phyloP scores from a whole-genome alignment of 1,284 basidiomycete genomes.

The Mycena citricolor region DNA sequence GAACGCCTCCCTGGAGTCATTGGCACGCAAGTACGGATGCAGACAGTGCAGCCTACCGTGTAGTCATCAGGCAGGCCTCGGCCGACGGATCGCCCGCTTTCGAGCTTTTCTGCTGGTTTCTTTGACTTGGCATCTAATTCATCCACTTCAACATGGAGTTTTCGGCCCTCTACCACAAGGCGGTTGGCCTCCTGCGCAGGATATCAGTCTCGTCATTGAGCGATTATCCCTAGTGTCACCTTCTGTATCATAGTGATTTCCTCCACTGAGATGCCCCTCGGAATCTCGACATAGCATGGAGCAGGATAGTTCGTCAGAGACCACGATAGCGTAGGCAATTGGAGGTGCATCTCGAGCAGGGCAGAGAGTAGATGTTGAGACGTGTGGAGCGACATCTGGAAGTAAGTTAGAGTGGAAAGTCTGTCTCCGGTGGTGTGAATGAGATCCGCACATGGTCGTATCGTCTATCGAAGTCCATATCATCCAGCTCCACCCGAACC shows the following conservation, averaged over 20 bases:
- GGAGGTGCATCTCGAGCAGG: conserved; percentile 65
- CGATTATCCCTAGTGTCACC: too few species aligned
- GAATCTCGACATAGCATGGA: conserved; percentile 79
- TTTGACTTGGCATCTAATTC: conserved; percentile 49
- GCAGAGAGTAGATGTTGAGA: conserved; percentile 85
- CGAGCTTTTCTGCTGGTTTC: conserved; percentile 37
- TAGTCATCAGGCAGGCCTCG: conserved; percentile 69
- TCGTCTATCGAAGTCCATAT: conserved; percentile 68
- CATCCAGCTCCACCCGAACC: conserved; percentile 57
- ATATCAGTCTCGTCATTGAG: too few species aligned
- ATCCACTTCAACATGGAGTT: conserved; percentile 66
- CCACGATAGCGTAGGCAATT: conserved; percentile 84
- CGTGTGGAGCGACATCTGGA: conserved; percentile 80
- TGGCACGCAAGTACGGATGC: not conserved
- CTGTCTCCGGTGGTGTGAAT: not conserved
- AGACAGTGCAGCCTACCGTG: conserved; percentile 34
- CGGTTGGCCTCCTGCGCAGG: conserved; percentile 67
- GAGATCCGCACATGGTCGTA: conserved; percentile 71
- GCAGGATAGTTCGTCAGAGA: conserved; percentile 67
- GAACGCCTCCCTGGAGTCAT: conserved; percentile 58
- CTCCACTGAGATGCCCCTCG: conserved; percentile 61
- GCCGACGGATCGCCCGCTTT: conserved; percentile 47
- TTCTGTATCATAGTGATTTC: conserved; percentile 68
- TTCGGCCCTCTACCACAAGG: conserved; percentile 62
- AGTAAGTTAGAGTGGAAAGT: conserved; percentile 11